These are phyloP conservation scores for Colletotrichum plurivorum DNA, from an alignment of 2,329 filamentous ascomycete genomes.

Conservation along the genomic window DNA sequence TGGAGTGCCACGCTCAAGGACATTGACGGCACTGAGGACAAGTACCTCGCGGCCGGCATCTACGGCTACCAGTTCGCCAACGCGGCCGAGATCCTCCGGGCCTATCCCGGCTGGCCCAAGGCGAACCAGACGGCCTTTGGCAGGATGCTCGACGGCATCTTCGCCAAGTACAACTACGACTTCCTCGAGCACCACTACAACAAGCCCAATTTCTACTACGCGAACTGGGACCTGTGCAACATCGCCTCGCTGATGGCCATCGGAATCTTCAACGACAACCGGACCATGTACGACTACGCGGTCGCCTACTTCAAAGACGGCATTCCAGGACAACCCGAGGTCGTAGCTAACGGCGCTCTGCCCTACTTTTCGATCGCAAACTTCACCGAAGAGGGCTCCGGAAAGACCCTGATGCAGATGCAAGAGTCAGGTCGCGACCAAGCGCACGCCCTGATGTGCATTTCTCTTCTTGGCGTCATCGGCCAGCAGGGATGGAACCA, in stretches of 20 bases:
- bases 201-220: slow-evolving; percentile 47
- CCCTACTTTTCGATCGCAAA: slow-evolving; percentile 41
- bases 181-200: slow-evolving; percentile 50
- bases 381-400: slow-evolving; percentile 33
- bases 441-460: slow-evolving; percentile 54
- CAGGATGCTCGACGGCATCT: slow-evolving; percentile 49
- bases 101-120: slow-evolving; percentile 47
- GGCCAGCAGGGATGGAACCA: slow-evolving; percentile 55
- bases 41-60: slow-evolving; percentile 51
- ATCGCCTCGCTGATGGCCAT: slow-evolving; percentile 53
- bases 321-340: neutral
- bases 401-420: slow-evolving; percentile 49
- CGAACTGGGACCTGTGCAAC: slow-evolving; percentile 53
- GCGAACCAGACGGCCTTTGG: slow-evolving; percentile 16
- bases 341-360: slow-evolving; percentile 48
- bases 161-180: slow-evolving; percentile 50
- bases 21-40: slow-evolving; percentile 50
- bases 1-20: slow-evolving; percentile 51
- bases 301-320: slow-evolving; percentile 53
- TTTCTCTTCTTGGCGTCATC: slow-evolving; percentile 51
- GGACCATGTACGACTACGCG: slow-evolving; percentile 52
- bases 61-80: slow-evolving; percentile 58
- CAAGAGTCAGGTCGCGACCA: slow-evolving; percentile 58
- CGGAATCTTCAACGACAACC: slow-evolving; percentile 54
- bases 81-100: slow-evolving; percentile 53